phyloP scores from a whole-genome alignment of 345 rosid genomes.

The Balakata baccata region DNA sequence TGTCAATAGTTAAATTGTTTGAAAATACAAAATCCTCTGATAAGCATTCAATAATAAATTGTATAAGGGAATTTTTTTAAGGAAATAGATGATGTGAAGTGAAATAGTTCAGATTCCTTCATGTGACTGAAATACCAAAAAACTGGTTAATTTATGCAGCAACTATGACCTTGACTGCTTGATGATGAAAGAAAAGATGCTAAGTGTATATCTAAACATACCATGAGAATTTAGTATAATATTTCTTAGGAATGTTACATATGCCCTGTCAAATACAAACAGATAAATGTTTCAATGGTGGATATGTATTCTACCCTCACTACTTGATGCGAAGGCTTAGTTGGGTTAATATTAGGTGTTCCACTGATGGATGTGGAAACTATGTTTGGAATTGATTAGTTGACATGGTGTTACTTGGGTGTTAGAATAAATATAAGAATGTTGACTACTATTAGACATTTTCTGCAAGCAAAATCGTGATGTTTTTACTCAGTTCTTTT shows the following conservation, averaged over 20 bases:
- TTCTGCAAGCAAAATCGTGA: not conserved
- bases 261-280: slow-evolving; percentile 7
- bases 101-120: not conserved
- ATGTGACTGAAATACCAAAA: not conserved
- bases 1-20: not conserved
- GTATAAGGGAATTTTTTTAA: not conserved
- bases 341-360: not conserved
- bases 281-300: not conserved
- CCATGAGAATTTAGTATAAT: not conserved
- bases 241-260: not conserved
- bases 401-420: not conserved
- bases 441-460: not conserved
- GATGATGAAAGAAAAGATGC: not conserved
- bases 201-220: no score
- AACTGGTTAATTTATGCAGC: not conserved
- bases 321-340: not conserved
- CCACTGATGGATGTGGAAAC: not conserved
- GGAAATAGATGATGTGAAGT: not conserved
- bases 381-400: not conserved
- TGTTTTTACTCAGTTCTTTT: not conserved
- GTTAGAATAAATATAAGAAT: not conserved
- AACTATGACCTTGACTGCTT: not conserved
- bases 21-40: not conserved
- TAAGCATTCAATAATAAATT: not conserved
- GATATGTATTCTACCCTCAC: not conserved